Conservation (phyloP, 2,329 filamentous ascomycete species). For the Microsporum audouinii region DNA sequence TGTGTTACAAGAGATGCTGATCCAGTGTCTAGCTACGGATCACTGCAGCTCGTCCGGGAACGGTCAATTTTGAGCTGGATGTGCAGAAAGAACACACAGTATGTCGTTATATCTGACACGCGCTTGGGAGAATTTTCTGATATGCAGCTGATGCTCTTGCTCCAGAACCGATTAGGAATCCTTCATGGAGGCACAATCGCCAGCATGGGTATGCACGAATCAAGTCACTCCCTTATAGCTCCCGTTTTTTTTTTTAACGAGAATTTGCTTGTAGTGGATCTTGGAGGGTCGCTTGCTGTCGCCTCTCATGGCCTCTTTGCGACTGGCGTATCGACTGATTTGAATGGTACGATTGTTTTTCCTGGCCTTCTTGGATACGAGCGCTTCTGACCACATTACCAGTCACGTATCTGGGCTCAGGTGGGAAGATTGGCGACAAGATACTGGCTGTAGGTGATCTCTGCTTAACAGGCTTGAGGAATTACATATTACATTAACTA, state of each 20-base stretch:
- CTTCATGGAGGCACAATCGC: conserved; percentile 58
- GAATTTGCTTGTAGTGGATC: conserved; percentile 39
- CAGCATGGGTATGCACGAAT: conserved; percentile 38
- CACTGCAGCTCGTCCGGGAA: conserved; percentile 49
- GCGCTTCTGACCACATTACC: background rate
- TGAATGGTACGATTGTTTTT: conserved; percentile 38
- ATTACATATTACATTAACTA: background rate
- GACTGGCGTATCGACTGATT: conserved; percentile 56
- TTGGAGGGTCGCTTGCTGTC: conserved; percentile 55
- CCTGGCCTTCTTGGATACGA: background rate
- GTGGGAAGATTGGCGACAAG: conserved; percentile 51
- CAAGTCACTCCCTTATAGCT: background rate
- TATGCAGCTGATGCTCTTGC: background rate
- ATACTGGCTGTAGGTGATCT: conserved; percentile 39
- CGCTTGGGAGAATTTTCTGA: background rate
- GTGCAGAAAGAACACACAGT: conserved; percentile 56
- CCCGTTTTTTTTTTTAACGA: background rate
- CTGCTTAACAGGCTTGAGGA: background rate
- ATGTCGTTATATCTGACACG: conserved; percentile 15
- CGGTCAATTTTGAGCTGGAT: conserved; percentile 53
- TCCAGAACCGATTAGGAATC: conserved; percentile 53
- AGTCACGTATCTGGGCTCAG: conserved; percentile 54
- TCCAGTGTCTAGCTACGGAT: conserved; percentile 42
- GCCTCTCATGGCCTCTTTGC: conserved; percentile 54
- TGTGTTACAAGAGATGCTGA: background rate